Conservation (phyloP, 139 green algal species). For the Closterium sp. region DNA sequence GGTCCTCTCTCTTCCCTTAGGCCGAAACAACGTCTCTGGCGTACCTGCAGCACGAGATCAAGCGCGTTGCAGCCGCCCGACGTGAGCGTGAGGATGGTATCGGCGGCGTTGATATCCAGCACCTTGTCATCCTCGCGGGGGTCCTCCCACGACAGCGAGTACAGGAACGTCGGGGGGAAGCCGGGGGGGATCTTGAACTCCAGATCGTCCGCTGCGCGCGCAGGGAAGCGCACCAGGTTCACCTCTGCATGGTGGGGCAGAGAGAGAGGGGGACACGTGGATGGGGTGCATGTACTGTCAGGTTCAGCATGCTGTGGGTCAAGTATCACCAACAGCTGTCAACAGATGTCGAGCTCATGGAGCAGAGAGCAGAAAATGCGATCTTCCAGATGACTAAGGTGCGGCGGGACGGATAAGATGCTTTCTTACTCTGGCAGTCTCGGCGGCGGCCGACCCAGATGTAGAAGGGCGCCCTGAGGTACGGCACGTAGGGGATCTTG, state of each 20-base stretch:
- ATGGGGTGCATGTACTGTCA: neutral
- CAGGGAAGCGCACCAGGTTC: slow-evolving; percentile 26
- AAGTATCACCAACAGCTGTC: too few relatives aligned
- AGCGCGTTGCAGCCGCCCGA: slow-evolving; percentile 95
- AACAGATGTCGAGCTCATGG: too few relatives aligned
- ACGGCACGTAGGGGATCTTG: slow-evolving; percentile 91
- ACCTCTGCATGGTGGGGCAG: neutral
- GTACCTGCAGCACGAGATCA: slow-evolving; percentile 77
- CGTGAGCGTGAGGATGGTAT: slow-evolving; percentile 93
- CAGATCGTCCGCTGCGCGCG: slow-evolving; percentile 39
- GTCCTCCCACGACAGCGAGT: slow-evolving; percentile 98
- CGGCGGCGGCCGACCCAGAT: slow-evolving; percentile 77
- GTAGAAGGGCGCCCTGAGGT: slow-evolving; percentile 90
- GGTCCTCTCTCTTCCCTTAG: too few relatives aligned
- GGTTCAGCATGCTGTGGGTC: too few relatives aligned
- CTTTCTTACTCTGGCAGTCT: slow-evolving; percentile 5
- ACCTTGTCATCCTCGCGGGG: slow-evolving; percentile 74
- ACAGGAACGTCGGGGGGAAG: slow-evolving; percentile 98
- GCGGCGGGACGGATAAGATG: too few relatives aligned
- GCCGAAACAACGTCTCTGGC: too few relatives aligned
- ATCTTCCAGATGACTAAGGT: too few relatives aligned
- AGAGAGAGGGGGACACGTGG: neutral
- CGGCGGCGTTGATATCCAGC: slow-evolving; percentile 80
- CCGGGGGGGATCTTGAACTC: slow-evolving; percentile 41
- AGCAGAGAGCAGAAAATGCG: too few relatives aligned